These are phyloP conservation scores for Tulasnella sp. DNA, from an alignment of 768 basidiomycete species.

Conservation along the genomic window DNA sequence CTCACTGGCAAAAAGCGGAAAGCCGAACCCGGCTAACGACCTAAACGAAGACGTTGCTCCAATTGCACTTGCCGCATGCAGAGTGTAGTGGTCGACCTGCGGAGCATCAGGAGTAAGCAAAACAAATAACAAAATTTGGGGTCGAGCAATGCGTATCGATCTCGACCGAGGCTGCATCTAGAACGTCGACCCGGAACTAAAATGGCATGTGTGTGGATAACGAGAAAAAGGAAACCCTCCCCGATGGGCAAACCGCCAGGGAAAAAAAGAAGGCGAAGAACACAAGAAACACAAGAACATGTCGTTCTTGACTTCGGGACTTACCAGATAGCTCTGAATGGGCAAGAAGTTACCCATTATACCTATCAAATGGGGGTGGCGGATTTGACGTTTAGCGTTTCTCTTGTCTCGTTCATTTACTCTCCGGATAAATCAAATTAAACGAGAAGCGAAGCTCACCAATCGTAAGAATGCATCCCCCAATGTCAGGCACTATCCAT, in stretches of 20 bases:
- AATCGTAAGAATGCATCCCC: conserved; percentile 33
- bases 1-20: conserved; percentile 71
- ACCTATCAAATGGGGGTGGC: background rate
- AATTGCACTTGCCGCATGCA: conserved; percentile 47
- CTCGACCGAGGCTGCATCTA: background rate
- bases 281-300: background rate
- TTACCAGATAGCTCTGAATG: conserved; percentile 46
- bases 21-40: conserved; percentile 65
- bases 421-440: conserved; percentile 26
- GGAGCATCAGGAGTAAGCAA: background rate
- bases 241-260: background rate
- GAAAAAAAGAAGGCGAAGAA: conserved; percentile 17
- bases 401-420: conserved; percentile 6
- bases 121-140: conserved; percentile 15
- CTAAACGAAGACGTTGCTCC: conserved; percentile 63
- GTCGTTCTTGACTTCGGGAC: background rate
- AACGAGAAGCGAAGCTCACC: background rate
- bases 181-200: conserved; percentile 23
- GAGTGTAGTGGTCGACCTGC: conserved; percentile 35
- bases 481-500: conserved; percentile 72
- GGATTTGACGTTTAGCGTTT: background rate
- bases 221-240: background rate
- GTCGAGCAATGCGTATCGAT: background rate
- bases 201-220: conserved; percentile 63
- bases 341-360: conserved; percentile 50